Percentiles rank a stretch among this genome's conserved stretches.
phyloP scores from a whole-genome alignment of 2,329 filamentous ascomycete genomes.

The Lithohypha guttulata region DNA sequence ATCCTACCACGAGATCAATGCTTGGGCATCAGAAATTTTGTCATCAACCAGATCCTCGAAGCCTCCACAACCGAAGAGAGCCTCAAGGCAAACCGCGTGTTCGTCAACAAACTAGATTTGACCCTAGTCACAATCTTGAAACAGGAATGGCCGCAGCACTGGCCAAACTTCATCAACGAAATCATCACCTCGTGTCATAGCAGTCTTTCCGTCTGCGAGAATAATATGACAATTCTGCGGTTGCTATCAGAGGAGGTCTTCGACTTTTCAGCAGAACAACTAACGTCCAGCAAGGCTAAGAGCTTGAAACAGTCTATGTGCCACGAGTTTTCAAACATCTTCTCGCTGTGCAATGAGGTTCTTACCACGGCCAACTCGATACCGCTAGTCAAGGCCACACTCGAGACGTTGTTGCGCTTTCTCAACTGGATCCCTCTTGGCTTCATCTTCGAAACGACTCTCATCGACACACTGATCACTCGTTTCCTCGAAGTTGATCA shows the following conservation, averaged over 20 bases:
- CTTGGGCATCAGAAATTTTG: conserved; percentile 96
- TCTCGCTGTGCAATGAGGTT: conserved; percentile 93
- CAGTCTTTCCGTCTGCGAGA: conserved; percentile 94
- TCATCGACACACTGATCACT: conserved; percentile 88
- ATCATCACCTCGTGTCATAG: conserved; percentile 94
- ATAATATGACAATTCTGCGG: conserved; percentile 98
- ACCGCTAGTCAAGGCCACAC: conserved; percentile 86
- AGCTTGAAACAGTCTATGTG: conserved; percentile 99
- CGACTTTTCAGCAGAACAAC: conserved; percentile 95
- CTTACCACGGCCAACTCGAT: conserved; percentile 79
- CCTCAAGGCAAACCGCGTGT: conserved; percentile 69
- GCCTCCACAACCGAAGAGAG: conserved; percentile 83
- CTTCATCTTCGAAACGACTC: conserved; percentile 95
- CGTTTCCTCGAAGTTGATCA: conserved; percentile 88
- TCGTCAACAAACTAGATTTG: conserved; percentile 96
- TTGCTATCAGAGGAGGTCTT: conserved; percentile 96
- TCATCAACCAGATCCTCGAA: conserved; percentile 96
- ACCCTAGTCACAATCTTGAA: conserved; percentile 96
- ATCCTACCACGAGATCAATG: conserved; percentile 92
- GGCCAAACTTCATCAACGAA: conserved; percentile 99
- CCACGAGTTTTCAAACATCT: conserved; percentile 95
- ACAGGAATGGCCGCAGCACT: conserved; percentile 99
- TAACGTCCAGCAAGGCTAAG: conserved; percentile 96
- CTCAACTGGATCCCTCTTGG: conserved; percentile 98
- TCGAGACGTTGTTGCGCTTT: conserved; percentile 90